These are phyloP conservation scores for Fusarium solani-melongenae DNA, from an alignment of 2,329 filamentous ascomycete genomes.

Conservation along the genomic window DNA sequence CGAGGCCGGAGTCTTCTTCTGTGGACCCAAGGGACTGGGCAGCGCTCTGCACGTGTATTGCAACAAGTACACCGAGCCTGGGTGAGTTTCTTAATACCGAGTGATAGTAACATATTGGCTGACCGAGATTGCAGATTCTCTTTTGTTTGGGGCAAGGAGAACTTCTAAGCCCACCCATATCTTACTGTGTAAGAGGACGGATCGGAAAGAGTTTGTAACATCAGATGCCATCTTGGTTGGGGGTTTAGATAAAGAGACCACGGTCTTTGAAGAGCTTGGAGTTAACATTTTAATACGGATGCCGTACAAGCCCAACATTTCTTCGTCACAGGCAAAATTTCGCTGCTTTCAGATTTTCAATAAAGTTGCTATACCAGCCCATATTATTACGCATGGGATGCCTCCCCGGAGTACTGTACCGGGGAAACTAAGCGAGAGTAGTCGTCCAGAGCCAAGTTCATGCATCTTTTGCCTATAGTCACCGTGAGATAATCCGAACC, in stretches of 20 bases:
- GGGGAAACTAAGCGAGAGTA: not conserved
- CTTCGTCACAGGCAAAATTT: slow-evolving; percentile 14
- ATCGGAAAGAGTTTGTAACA: slow-evolving; percentile 27
- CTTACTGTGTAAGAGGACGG: slow-evolving; percentile 2
- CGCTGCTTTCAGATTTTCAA: slow-evolving; percentile 6
- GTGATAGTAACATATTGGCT: no score
- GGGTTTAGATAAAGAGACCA: slow-evolving; percentile 1
- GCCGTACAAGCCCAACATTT: slow-evolving; percentile 24
- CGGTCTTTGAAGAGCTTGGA: slow-evolving; percentile 13
- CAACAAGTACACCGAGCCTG: slow-evolving; percentile 88
- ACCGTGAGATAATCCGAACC: not conserved
- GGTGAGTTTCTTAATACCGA: slow-evolving; percentile 65
- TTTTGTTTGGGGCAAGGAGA: slow-evolving; percentile 77
- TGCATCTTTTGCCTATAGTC: not conserved
- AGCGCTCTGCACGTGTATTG: slow-evolving; percentile 84
- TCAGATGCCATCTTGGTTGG: slow-evolving; percentile 8
- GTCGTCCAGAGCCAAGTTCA: not conserved
- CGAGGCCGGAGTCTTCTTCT: slow-evolving; percentile 86
- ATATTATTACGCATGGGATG: not conserved
- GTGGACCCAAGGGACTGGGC: slow-evolving; percentile 82
- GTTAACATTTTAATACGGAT: slow-evolving; percentile 35
- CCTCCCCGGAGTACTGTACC: not conserved
- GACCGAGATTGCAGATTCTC: slow-evolving; percentile 61
- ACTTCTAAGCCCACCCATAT: slow-evolving; percentile 51
- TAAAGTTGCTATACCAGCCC: not conserved